A percentile compares a stretch with the other conserved stretches of the same genome.
Conservation (phyloP, 1,139 yeast genomes). For the Tardiomyces digboiensis region DNA sequence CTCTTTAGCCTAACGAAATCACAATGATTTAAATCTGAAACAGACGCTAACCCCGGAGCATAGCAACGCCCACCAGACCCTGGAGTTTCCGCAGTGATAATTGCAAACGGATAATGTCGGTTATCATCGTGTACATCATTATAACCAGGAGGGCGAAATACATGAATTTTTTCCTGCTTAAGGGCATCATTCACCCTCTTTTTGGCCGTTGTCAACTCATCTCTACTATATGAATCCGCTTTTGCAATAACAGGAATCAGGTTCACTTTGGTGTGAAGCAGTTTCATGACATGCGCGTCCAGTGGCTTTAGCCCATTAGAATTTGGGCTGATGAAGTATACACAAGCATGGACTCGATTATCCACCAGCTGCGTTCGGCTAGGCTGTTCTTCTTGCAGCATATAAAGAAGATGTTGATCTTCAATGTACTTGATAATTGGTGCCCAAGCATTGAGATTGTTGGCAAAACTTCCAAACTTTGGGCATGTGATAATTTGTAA, state of each 20-base stretch:
- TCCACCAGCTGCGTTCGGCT: slow-evolving; percentile 40
- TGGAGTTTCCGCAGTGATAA: slow-evolving; percentile 34
- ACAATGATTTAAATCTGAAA: slow-evolving; percentile 56
- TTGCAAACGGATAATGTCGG: slow-evolving; percentile 40
- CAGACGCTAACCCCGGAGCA: slow-evolving; percentile 67
- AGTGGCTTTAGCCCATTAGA: slow-evolving; percentile 43
- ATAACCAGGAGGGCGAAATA: slow-evolving; percentile 47
- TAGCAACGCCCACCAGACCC: slow-evolving; percentile 47
- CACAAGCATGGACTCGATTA: slow-evolving; percentile 63
- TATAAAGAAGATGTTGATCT: slow-evolving; percentile 46
- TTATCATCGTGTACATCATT: slow-evolving; percentile 2
- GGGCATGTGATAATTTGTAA: slow-evolving; percentile 27
- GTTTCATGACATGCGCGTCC: slow-evolving; percentile 63
- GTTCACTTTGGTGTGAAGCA: slow-evolving; percentile 54
- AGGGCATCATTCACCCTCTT: slow-evolving; percentile 35
- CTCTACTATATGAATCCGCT: slow-evolving; percentile 68
- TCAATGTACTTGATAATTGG: slow-evolving; percentile 52
- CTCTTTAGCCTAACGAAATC: slow-evolving; percentile 52
- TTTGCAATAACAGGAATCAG: slow-evolving; percentile 75
- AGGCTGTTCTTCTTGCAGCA: slow-evolving; percentile 70
- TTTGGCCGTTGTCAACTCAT: slow-evolving; percentile 35
- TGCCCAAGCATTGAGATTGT: slow-evolving; percentile 48
- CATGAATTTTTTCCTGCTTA: slow-evolving; percentile 38
- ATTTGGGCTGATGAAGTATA: slow-evolving; percentile 58
- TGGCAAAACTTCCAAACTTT: slow-evolving; percentile 68